Conservation (phyloP, 257 asterid species). For the Capsicum pubescens region DNA sequence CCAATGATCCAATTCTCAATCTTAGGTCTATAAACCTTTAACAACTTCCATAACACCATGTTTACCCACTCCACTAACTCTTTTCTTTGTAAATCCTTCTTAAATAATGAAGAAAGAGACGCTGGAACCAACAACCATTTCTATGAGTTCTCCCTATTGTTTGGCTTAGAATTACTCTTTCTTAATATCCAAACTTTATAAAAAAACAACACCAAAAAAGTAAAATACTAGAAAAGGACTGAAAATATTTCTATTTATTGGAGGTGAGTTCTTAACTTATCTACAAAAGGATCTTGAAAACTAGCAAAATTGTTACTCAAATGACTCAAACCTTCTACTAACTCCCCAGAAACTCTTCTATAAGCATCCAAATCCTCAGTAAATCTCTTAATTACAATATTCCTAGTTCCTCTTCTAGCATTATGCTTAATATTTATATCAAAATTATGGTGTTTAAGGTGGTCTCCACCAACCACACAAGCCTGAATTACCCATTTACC, state of each 20-base stretch:
- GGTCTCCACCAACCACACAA: conserved; percentile 54
- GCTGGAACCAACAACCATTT: conserved; percentile 67
- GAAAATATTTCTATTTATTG: conserved; percentile 60
- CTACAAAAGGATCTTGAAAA: conserved; percentile 83
- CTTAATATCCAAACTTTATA: conserved; percentile 83
- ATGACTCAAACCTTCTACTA: conserved; percentile 31
- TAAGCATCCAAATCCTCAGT: conserved; percentile 45
- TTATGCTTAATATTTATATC: conserved; percentile 35
- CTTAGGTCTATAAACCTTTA: conserved; percentile 77
- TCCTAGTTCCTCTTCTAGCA: conserved; percentile 53
- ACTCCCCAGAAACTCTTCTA: conserved; percentile 41
- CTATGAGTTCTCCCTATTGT: conserved; percentile 42
- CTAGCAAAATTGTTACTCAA: conserved; percentile 56
- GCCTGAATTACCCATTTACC: conserved; percentile 47
- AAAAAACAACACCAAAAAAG: conserved; percentile 88
- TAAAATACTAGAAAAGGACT: conserved; percentile 84
- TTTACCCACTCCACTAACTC: conserved; percentile 94
- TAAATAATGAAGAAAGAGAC: conserved; percentile 60
- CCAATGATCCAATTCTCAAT: conserved; percentile 88
- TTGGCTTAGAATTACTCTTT: conserved; percentile 43
- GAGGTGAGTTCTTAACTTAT: conserved; percentile 90
- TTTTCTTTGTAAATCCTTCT: conserved; percentile 85
- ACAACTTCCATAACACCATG: conserved; percentile 86
- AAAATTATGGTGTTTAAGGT: conserved; percentile 37
- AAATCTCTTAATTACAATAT: conserved; percentile 65